Evolutionary conservation across 2,329 filamentous ascomycete genomes (phyloP).

Genomic region (Cyclaneusma minus): DNA sequence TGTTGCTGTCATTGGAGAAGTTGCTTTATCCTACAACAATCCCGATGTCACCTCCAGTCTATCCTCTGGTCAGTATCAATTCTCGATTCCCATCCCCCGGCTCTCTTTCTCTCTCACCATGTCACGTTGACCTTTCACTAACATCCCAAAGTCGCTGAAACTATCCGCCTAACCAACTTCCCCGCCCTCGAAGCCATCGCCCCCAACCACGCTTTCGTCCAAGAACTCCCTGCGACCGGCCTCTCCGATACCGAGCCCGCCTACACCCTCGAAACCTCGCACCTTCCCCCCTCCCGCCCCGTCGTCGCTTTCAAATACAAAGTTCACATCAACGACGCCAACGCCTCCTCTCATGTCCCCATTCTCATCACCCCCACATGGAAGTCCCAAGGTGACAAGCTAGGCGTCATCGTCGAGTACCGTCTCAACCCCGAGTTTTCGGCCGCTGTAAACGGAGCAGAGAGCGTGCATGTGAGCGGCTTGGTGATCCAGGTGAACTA

Average conservation of each 20-base stretch:
- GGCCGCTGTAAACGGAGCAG: slow-evolving; percentile 20
- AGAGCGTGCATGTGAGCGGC: slow-evolving; percentile 44
- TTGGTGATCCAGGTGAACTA: slow-evolving; percentile 59
- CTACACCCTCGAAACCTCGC: slow-evolving; percentile 60
- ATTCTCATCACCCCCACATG: slow-evolving; percentile 48
- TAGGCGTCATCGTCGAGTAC: slow-evolving; percentile 77
- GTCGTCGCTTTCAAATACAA: slow-evolving; percentile 87
- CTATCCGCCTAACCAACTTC: slow-evolving; percentile 78
- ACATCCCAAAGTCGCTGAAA: slow-evolving; percentile 34
- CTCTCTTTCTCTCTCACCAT: slow-evolving; percentile 4
- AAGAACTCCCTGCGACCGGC: no score
- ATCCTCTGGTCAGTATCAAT: slow-evolving; percentile 29
- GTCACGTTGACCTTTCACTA: slow-evolving; percentile 9
- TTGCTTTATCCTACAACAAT: slow-evolving; percentile 70
- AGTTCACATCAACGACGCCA: slow-evolving; percentile 52
- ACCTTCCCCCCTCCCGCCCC: slow-evolving; percentile 52
- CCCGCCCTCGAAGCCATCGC: slow-evolving; percentile 78
- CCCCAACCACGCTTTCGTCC: slow-evolving; percentile 82
- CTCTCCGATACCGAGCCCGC: slow-evolving; percentile 50
- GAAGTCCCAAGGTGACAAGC: slow-evolving; percentile 72
- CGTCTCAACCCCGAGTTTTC: slow-evolving; percentile 52
- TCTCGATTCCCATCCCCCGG: slow-evolving; percentile 3
- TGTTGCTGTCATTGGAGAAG: slow-evolving; percentile 68
- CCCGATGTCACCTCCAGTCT: slow-evolving; percentile 20
- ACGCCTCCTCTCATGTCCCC: slow-evolving; percentile 38